These are phyloP conservation scores for Pestalotiopsis sp. DNA, from an alignment of 2,329 filamentous ascomycete genomes.

Conservation along the genomic window DNA sequence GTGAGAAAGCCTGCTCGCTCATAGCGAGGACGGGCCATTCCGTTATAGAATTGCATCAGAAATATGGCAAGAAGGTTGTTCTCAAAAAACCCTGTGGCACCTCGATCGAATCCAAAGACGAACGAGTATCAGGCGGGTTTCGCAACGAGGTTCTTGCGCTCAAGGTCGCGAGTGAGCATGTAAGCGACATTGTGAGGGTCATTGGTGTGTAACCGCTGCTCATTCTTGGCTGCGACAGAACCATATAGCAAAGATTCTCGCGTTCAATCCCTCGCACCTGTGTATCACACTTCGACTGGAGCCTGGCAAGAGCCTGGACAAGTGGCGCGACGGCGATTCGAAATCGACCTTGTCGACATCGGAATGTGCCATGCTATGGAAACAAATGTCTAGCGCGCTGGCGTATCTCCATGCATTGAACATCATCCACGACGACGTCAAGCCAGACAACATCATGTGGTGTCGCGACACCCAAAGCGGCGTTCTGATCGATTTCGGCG, in stretches of 20 bases:
- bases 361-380: neutral
- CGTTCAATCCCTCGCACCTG: neutral
- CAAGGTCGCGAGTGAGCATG: neutral
- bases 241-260: slow-evolving; percentile 1
- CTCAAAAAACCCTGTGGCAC: neutral
- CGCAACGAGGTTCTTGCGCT: slow-evolving; percentile 2
- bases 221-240: neutral
- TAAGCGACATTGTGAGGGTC: neutral
- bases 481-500: slow-evolving; percentile 5
- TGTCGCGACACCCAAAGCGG: neutral
- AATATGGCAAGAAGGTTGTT: neutral
- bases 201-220: neutral
- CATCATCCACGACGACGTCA: slow-evolving; percentile 9
- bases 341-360: neutral
- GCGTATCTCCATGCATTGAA: neutral
- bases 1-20: neutral
- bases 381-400: slow-evolving; percentile 1
- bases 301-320: neutral
- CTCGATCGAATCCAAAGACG: neutral
- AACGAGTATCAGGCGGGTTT: neutral
- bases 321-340: neutral
- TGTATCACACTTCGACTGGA: neutral
- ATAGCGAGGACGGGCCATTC: neutral
- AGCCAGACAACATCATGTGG: slow-evolving; percentile 12
- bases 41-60: neutral